A percentile compares a stretch with the other conserved stretches of the same genome.
These are phyloP conservation scores for Reutealis trisperma DNA, from an alignment of 345 rosid genomes.

Conservation along the genomic window DNA sequence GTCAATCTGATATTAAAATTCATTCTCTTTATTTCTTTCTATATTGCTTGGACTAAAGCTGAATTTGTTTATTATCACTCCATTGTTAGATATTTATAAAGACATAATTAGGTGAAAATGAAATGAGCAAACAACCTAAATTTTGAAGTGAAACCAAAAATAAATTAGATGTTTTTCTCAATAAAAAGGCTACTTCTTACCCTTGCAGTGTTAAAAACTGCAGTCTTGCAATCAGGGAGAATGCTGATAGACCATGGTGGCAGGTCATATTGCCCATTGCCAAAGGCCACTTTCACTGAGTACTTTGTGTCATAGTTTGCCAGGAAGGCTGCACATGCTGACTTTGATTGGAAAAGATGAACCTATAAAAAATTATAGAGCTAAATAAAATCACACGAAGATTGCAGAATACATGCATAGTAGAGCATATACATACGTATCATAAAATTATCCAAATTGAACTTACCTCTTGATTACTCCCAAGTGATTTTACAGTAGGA, in stretches of 20 bases:
- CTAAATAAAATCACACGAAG: background rate
- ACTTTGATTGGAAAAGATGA: constrained; percentile 40
- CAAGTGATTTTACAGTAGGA: constrained; percentile 39
- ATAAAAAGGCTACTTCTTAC: constrained; percentile 18
- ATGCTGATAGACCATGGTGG: constrained; percentile 59
- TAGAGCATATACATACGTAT: background rate
- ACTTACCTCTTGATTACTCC: constrained; percentile 41
- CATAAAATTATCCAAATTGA: background rate
- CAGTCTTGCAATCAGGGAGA: constrained; percentile 45
- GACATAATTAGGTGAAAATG: background rate
- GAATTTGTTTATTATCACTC: background rate
- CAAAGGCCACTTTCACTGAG: constrained; percentile 36
- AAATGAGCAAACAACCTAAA: background rate
- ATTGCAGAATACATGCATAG: background rate
- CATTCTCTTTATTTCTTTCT: background rate
- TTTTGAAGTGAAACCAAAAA: background rate
- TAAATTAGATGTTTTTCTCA: background rate
- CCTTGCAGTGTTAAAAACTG: constrained; percentile 43
- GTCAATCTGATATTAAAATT: background rate
- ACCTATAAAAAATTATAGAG: constrained; percentile 27
- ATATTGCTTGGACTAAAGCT: background rate
- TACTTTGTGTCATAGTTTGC: constrained; percentile 45
- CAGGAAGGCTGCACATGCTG: constrained; percentile 43
- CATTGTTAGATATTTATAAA: background rate
- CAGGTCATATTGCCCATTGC: constrained; percentile 37